Evolutionary conservation across 139 green algal genomes (phyloP).

Genomic region (Gonium pectorale): DNA sequence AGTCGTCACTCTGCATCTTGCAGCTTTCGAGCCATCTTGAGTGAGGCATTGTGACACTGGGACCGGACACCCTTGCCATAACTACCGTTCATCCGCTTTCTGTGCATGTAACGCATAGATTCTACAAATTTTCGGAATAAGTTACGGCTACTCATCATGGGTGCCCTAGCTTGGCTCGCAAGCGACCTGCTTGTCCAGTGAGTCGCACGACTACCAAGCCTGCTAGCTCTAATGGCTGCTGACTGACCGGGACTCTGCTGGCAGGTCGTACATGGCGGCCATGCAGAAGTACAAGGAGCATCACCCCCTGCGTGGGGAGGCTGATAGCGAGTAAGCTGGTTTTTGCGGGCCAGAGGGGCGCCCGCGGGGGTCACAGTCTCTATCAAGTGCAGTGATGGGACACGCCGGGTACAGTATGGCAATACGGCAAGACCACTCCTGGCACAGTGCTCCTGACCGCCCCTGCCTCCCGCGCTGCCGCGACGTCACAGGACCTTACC

Average conservation of each 20-base stretch:
- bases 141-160: not conserved
- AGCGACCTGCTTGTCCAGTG: constrained; percentile 27
- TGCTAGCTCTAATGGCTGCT: not conserved
- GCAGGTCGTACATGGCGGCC: constrained; percentile 6
- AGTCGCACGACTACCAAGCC: not conserved
- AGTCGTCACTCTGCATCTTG: no score
- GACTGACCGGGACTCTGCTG: not conserved
- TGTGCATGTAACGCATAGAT: not conserved
- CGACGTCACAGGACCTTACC: no score
- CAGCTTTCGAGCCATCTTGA: no score
- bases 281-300: constrained; percentile 15
- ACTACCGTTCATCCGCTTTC: not conserved
- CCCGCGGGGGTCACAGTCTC: not conserved
- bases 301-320: not conserved
- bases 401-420: no score
- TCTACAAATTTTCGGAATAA: not conserved
- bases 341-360: not conserved
- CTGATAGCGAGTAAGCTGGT: not conserved
- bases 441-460: no score
- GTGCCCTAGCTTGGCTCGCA: not conserved
- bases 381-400: not conserved
- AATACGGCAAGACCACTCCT: no score
- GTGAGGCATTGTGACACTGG: no score
- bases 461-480: no score
- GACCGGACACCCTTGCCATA: not conserved